These are phyloP conservation scores for Didymella exigua DNA, from an alignment of 2,329 filamentous ascomycete genomes.

Conservation along the genomic window DNA sequence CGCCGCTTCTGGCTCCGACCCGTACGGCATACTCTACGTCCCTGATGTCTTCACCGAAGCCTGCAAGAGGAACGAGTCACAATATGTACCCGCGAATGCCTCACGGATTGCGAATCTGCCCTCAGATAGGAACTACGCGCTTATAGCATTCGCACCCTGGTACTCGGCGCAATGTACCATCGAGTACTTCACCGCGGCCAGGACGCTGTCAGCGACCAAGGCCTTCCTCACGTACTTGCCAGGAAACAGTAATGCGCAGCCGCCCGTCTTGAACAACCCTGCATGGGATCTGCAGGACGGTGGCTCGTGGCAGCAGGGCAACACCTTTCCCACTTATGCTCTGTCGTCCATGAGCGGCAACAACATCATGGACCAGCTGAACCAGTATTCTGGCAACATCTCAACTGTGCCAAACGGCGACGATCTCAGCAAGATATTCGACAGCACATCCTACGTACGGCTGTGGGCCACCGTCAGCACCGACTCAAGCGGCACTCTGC, in stretches of 20 bases:
- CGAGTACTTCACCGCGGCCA: conserved; percentile 71
- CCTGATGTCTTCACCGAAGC: conserved; percentile 68
- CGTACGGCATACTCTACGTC: conserved; percentile 84
- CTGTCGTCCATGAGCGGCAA: conserved; percentile 71
- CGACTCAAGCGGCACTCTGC: conserved; percentile 63
- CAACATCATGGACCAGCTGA: conserved; percentile 72
- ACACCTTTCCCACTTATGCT: conserved; percentile 82
- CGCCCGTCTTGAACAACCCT: conserved; percentile 68
- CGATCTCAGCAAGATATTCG: conserved; percentile 47
- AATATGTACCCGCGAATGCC: conserved; percentile 75
- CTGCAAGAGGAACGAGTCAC: conserved; percentile 67
- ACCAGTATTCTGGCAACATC: conserved; percentile 78
- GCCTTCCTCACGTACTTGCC: conserved; percentile 63
- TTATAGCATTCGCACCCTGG: conserved; percentile 88
- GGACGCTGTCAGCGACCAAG: conserved; percentile 55
- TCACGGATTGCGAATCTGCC: conserved; percentile 73
- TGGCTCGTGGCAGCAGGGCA: conserved; percentile 72
- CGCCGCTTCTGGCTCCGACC: conserved; percentile 63
- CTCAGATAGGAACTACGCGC: conserved; percentile 67
- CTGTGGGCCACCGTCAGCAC: conserved; percentile 59
- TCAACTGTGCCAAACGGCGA: conserved; percentile 53
- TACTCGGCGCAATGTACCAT: conserved; percentile 73
- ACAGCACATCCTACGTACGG: conserved; percentile 54
- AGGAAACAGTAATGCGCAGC: conserved; percentile 58
- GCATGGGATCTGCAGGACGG: conserved; percentile 74